phyloP scores from a whole-genome alignment of 805 yeast genomes.

The Wickerhamomyces tratensis region DNA sequence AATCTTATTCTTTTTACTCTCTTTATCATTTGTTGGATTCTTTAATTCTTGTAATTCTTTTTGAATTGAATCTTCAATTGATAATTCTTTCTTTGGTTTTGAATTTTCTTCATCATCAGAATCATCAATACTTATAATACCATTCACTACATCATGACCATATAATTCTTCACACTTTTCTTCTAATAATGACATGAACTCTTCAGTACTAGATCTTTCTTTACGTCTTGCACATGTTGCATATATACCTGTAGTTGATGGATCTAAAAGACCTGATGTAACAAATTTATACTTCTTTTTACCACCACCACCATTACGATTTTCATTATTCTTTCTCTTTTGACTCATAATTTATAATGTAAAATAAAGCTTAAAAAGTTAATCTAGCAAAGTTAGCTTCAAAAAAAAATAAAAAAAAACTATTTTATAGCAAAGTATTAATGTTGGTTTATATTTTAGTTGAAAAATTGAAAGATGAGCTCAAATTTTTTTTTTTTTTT shows the following conservation, averaged over 20 bases:
- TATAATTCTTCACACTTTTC: conserved; percentile 42
- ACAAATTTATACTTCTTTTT: conserved; percentile 11
- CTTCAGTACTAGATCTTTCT: conserved; percentile 72
- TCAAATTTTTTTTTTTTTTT: too few relatives aligned
- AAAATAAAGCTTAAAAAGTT: too few relatives aligned
- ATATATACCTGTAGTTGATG: conserved; percentile 79
- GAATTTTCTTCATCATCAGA: conserved; percentile 23
- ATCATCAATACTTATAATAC: conserved; percentile 11
- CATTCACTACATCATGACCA: conserved; percentile 19
- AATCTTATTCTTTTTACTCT: conserved; percentile 29
- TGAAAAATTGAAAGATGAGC: too few relatives aligned
- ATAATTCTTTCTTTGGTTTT: conserved; percentile 31
- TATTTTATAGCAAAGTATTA: too few relatives aligned
- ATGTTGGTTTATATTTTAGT: too few relatives aligned
- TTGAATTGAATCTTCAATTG: conserved; percentile 70
- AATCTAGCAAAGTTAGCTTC: too few relatives aligned
- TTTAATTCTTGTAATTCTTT: conserved; percentile 56
- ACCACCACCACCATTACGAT: conserved; percentile 1
- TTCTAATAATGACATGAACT: conserved; percentile 47
- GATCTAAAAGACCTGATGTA: conserved; percentile 52
- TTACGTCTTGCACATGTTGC: conserved; percentile 81
- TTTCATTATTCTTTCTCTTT: conserved; percentile 7
- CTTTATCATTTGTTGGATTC: conserved; percentile 22
- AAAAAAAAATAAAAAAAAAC: too few relatives aligned
- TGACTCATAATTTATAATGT: conserved; percentile 5